These are phyloP conservation scores for Irpex lacteus DNA, from an alignment of 1,284 basidiomycete species.

Conservation along the genomic window DNA sequence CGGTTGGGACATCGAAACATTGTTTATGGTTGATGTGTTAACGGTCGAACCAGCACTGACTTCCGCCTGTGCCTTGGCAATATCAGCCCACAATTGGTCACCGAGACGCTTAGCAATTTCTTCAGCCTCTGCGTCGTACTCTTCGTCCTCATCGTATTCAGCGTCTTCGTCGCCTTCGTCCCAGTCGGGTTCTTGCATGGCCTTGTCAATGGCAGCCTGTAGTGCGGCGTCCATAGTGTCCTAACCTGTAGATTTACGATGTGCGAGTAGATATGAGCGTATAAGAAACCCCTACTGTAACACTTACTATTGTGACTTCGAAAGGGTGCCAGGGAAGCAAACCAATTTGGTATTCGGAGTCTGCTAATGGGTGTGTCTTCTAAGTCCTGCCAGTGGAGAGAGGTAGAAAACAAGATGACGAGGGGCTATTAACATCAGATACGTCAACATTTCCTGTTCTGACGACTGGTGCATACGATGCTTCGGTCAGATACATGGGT, in stretches of 20 bases:
- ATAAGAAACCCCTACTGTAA: too few relatives aligned
- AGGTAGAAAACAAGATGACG: too few relatives aligned
- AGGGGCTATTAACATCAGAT: too few relatives aligned
- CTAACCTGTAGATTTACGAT: not conserved
- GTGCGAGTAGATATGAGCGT: not conserved
- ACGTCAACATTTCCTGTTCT: too few relatives aligned
- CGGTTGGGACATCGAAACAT: not conserved
- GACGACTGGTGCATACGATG: too few relatives aligned
- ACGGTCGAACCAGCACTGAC: constrained; percentile 24
- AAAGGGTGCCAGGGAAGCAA: too few relatives aligned
- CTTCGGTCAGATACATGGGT: too few relatives aligned
- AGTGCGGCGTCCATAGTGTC: constrained; percentile 4
- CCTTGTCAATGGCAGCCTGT: constrained; percentile 4
- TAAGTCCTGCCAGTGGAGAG: too few relatives aligned
- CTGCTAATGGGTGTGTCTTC: too few relatives aligned
- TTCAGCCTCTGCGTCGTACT: constrained; percentile 68
- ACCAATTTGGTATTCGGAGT: too few relatives aligned
- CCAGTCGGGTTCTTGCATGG: constrained; percentile 22
- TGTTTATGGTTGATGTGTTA: not conserved
- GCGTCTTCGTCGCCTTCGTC: constrained; percentile 35
- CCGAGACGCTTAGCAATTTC: constrained; percentile 66
- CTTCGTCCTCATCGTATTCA: constrained; percentile 53
- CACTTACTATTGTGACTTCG: too few relatives aligned
- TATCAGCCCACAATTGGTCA: constrained; percentile 71
- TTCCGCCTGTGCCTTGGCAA: constrained; percentile 57